phyloP scores from a whole-genome alignment of 768 basidiomycete species.

The Suillus spraguei region DNA sequence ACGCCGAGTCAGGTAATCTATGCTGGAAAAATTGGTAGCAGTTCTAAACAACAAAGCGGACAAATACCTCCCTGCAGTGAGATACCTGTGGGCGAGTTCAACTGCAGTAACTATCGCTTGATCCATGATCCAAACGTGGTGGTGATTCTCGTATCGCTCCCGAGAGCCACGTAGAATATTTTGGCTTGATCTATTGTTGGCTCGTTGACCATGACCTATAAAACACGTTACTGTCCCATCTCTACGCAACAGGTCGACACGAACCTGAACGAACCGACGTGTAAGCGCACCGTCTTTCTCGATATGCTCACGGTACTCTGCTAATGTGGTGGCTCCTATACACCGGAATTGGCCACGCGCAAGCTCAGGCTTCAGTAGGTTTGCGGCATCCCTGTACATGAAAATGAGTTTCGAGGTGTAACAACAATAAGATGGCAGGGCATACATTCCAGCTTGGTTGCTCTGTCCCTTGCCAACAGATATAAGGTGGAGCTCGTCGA shows the following conservation, averaged over 20 bases:
- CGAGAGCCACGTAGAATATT: constrained; percentile 14
- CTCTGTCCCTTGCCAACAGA: constrained; percentile 15
- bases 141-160: constrained; percentile 14
- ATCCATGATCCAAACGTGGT: constrained; percentile 14
- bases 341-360: constrained; percentile 15
- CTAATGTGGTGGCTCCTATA: constrained; percentile 13
- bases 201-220: constrained; percentile 15
- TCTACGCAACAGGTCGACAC: background rate
- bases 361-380: constrained; percentile 14
- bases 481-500: constrained; percentile 16
- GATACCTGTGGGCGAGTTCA: constrained; percentile 14
- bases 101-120: constrained; percentile 13
- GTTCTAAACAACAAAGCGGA: background rate
- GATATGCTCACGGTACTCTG: constrained; percentile 16
- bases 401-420: background rate
- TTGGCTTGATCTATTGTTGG: constrained; percentile 13
- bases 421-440: background rate
- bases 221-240: background rate
- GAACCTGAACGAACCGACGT: constrained; percentile 14
- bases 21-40: background rate
- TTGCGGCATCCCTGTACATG: constrained; percentile 14
- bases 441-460: constrained; percentile 14
- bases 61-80: constrained; percentile 15
- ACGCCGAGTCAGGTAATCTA: constrained; percentile 14
- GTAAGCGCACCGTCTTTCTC: constrained; percentile 17